Evolutionary conservation across 2,329 filamentous ascomycete genomes (phyloP).

Genomic region (Lachnellula arida): DNA sequence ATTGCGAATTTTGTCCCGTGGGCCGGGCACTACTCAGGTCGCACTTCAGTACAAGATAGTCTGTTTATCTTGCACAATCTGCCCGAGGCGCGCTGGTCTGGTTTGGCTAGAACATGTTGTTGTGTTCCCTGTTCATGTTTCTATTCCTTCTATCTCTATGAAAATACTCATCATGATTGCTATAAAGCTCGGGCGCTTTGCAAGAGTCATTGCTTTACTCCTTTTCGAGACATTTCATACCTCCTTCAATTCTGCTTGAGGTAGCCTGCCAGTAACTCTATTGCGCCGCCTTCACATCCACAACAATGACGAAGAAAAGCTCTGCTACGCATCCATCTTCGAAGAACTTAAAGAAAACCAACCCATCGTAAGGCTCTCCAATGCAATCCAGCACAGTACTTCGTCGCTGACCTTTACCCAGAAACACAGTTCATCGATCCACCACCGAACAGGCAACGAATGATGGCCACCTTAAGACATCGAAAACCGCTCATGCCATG

Average conservation of each 20-base stretch:
- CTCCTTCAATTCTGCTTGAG: neutral
- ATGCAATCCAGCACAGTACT: neutral
- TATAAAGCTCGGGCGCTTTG: neutral
- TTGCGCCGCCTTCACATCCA: neutral
- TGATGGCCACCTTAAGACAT: neutral
- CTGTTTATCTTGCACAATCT: neutral
- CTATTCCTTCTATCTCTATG: neutral
- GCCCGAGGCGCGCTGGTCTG: neutral
- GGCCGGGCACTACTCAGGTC: neutral
- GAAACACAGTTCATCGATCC: neutral
- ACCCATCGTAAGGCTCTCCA: neutral
- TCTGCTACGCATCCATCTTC: neutral
- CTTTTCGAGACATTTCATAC: neutral
- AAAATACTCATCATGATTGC: neutral
- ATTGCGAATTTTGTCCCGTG: neutral
- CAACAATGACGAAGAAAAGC: neutral
- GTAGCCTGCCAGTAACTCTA: neutral
- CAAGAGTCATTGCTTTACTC: neutral
- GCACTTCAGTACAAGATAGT: neutral
- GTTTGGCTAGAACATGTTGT: neutral
- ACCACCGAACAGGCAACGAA: neutral
- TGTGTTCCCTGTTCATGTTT: neutral
- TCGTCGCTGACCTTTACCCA: neutral
- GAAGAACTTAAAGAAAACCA: neutral
- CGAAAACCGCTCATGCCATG: neutral